phyloP scores from a whole-genome alignment of 2,329 filamentous ascomycete species.

The Clarireedia sp. region DNA sequence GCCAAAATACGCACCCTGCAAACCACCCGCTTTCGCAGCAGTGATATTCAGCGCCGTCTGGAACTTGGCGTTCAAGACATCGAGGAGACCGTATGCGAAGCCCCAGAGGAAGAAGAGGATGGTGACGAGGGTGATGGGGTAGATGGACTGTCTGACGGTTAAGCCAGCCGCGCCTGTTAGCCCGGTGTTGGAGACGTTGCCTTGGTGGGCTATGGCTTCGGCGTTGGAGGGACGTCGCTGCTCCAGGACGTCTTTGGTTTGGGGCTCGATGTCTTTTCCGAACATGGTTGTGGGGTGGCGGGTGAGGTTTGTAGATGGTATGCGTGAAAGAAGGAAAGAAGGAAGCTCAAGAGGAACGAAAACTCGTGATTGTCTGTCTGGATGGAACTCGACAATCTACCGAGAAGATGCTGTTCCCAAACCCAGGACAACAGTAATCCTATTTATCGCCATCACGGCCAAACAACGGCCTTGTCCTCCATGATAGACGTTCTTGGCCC shows the following conservation, averaged over 20 bases:
- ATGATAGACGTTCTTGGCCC: neutral
- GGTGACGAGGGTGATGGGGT: slow-evolving; percentile 8
- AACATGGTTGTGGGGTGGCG: neutral
- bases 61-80: slow-evolving; percentile 57
- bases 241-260: neutral
- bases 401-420: neutral
- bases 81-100: slow-evolving; percentile 70
- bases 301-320: neutral
- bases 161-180: neutral
- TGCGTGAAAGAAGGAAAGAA: neutral
- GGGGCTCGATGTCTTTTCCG: neutral
- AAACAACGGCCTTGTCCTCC: neutral
- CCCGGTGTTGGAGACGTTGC: neutral
- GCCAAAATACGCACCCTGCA: slow-evolving; percentile 65
- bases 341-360: neutral
- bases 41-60: slow-evolving; percentile 52
- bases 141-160: slow-evolving; percentile 6
- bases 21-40: slow-evolving; percentile 52
- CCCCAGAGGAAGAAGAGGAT: slow-evolving; percentile 9
- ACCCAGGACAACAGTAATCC: neutral
- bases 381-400: neutral
- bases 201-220: neutral
- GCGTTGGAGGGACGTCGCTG: neutral
- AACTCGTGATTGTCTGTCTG: neutral
- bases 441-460: slow-evolving; percentile 2